Base-by-base conservation (phyloP, 805 yeast species). In the Candida pseudofarinosa region DNA sequence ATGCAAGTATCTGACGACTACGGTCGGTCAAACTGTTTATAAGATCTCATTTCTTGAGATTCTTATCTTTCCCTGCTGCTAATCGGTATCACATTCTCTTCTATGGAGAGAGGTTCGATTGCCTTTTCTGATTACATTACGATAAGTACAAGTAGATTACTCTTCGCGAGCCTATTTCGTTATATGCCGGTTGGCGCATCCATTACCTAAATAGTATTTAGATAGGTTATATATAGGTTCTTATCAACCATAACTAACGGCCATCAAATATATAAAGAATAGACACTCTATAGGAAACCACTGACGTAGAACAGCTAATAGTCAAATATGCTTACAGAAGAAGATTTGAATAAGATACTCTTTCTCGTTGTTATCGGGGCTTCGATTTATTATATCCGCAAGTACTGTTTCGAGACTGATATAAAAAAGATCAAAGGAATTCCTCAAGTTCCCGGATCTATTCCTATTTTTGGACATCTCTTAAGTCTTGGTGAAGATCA, bases 381-480 rank as follows among this genome's bases (percentile, higher is more conserved):
- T 10, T 23, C 28, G 10, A 12, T 35, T 10, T 35, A 35, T 35
- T 37, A 31, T 15, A 17, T 39, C 3, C 41, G 31, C 18, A 39
- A 39, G 28, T 39, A 31, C 23, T 19, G 38, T 30, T 39, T 39
- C 23, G 38, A 39, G 23, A 39, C 41, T 8, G 37, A 39, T 39
- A 39, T 39, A 5, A 18, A 18, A 4, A 39, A 42, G 30, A 60
- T 62, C 40, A 45, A 53, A 20, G 63, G 65, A 2, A 46, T 62
- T 16, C 62, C 67, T 4, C 52, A 58, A 36, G 47, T 62, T 2
- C 64, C 65, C 2, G 63, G 63, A 7, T 53, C 63, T 4, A 42
- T 55, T 16, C 58, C 62, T 1, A 38, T 62, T 8, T 58, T 51
- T 41, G 67, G 67, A n/a, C 62, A 62, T 35, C 45, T 62, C 19